These are phyloP conservation scores for Coniella lustricola DNA, from an alignment of 2,329 filamentous ascomycete species.

Conservation along the genomic window DNA sequence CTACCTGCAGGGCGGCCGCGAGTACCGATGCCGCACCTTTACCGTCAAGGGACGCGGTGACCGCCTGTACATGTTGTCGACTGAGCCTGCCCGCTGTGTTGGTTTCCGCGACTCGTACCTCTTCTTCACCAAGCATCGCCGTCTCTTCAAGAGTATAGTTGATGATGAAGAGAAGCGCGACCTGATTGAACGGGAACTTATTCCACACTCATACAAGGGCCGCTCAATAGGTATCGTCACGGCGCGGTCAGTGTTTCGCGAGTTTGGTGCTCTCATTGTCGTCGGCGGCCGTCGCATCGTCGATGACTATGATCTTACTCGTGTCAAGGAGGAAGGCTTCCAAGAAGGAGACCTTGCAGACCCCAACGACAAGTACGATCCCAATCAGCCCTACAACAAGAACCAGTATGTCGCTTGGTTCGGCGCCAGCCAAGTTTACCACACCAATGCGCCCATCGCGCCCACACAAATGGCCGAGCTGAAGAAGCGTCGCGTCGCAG, in stretches of 20 bases:
- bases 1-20: slow-evolving; percentile 71
- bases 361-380: slow-evolving; percentile 72
- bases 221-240: slow-evolving; percentile 95
- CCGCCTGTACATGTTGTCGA: slow-evolving; percentile 95
- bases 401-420: slow-evolving; percentile 99
- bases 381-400: slow-evolving; percentile 87
- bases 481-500: slow-evolving; percentile 78
- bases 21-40: slow-evolving; percentile 94
- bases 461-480: slow-evolving; percentile 62
- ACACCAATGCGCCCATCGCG: slow-evolving; percentile 71
- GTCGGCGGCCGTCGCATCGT: slow-evolving; percentile 79
- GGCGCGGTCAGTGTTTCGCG: slow-evolving; percentile 90
- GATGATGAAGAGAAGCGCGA: slow-evolving; percentile 96
- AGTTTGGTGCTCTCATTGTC: slow-evolving; percentile 91
- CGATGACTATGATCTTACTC: slow-evolving; percentile 83
- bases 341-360: slow-evolving; percentile 88
- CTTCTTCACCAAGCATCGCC: slow-evolving; percentile 96
- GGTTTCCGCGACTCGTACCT: slow-evolving; percentile 97
- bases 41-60: slow-evolving; percentile 78
- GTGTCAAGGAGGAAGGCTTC: slow-evolving; percentile 67
- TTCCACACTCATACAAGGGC: slow-evolving; percentile 97
- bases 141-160: slow-evolving; percentile 96
- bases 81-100: slow-evolving; percentile 91
- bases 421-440: slow-evolving; percentile 91
- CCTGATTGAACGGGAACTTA: slow-evolving; percentile 89